Conservation (phyloP, 768 basidiomycete genomes). For the Mrakia blollopis region DNA sequence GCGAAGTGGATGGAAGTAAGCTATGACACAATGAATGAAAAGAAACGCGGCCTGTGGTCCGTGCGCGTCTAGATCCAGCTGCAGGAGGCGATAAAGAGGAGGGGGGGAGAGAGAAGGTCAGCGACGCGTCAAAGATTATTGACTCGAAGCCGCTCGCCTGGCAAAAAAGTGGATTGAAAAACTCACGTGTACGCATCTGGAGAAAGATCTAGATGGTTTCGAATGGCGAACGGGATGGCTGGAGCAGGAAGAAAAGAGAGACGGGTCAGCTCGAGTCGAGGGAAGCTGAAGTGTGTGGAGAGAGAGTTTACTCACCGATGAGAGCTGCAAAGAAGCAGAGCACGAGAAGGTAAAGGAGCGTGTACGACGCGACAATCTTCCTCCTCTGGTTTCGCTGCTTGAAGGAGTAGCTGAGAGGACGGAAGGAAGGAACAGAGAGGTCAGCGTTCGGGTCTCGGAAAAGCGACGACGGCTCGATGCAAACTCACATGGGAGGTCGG, state of each 20-base stretch:
- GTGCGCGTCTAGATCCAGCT: conserved; percentile 4
- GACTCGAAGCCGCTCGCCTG: background rate
- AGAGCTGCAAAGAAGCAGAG: conserved; percentile 31
- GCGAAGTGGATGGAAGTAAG: no score
- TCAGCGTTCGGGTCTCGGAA: no score
- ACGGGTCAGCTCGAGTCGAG: no score
- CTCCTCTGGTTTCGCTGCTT: conserved; percentile 85
- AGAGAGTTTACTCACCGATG: background rate
- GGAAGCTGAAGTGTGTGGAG: no score
- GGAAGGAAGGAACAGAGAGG: no score
- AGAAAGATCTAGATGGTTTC: conserved; percentile 9
- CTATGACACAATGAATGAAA: no score
- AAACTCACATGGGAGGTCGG: conserved; percentile 61
- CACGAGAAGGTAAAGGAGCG: conserved; percentile 16
- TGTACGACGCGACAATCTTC: conserved; percentile 61
- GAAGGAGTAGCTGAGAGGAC: conserved; percentile 56
- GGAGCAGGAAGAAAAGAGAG: background rate
- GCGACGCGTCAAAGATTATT: background rate
- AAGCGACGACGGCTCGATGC: no score
- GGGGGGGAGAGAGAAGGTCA: background rate
- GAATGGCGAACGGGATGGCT: conserved; percentile 6
- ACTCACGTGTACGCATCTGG: conserved; percentile 3
- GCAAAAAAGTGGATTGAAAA: background rate
- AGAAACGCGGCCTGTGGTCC: no score
- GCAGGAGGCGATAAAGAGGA: background rate